phyloP scores from a whole-genome alignment of 2,329 filamentous ascomycete species.

The Penicillium sp. region DNA sequence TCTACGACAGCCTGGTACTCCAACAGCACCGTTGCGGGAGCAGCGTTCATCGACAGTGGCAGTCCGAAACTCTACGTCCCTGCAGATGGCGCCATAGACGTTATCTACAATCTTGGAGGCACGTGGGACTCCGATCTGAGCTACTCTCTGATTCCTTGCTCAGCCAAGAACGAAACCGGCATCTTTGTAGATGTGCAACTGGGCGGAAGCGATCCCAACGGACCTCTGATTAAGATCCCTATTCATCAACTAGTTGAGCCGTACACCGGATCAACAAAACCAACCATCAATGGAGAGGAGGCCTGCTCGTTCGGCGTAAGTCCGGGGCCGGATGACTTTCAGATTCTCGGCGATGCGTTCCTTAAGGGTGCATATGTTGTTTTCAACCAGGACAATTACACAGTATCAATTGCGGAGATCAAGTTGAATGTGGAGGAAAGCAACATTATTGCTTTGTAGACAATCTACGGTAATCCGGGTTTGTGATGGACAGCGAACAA shows the following conservation, averaged over 20 bases:
- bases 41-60: conserved; percentile 1
- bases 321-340: neutral
- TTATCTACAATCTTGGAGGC: neutral
- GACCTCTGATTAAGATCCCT: neutral
- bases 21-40: neutral
- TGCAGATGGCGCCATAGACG: neutral
- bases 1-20: neutral
- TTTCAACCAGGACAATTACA: neutral
- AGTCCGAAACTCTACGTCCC: neutral
- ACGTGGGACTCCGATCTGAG: neutral
- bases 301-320: neutral
- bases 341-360: conserved; percentile 6
- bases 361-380: neutral
- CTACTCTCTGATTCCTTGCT: neutral
- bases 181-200: neutral
- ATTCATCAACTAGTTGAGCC: neutral
- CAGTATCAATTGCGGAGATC: neutral
- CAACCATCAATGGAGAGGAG: neutral
- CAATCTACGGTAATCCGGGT: no score
- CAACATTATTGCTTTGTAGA: neutral
- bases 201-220: neutral
- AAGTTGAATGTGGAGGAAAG: neutral
- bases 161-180: neutral
- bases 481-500: neutral
- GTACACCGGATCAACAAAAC: neutral